Evolutionary conservation across 2,329 filamentous ascomycete species (phyloP).

Genomic region (Epichloe elymi): DNA sequence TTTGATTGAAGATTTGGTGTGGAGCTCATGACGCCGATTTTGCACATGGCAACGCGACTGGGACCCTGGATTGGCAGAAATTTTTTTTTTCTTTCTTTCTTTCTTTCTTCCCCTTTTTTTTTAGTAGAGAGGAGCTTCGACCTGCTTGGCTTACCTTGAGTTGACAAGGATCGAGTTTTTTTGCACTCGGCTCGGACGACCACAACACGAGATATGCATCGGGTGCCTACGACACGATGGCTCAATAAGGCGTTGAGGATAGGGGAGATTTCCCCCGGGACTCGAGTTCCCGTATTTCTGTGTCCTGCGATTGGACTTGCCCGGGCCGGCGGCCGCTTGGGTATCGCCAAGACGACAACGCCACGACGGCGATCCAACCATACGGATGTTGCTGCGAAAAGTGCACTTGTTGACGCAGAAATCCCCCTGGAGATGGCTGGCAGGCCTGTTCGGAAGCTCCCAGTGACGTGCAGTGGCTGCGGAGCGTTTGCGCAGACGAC

Average conservation of each 20-base stretch:
- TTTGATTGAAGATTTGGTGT: background rate
- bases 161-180: background rate
- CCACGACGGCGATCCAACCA: slow-evolving; percentile 12
- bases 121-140: background rate
- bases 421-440: background rate
- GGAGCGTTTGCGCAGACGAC: slow-evolving; percentile 49
- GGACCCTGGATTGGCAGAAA: background rate
- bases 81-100: background rate
- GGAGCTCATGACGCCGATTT: background rate
- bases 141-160: background rate
- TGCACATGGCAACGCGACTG: background rate
- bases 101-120: slow-evolving; percentile 2
- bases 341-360: slow-evolving; percentile 10
- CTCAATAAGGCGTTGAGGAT: slow-evolving; percentile 30
- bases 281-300: slow-evolving; percentile 33
- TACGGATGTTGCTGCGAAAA: slow-evolving; percentile 9
- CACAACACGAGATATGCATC: slow-evolving; percentile 29
- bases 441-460: slow-evolving; percentile 24
- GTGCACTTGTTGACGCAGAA: background rate
- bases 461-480: slow-evolving; percentile 49
- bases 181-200: background rate
- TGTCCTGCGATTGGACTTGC: slow-evolving; percentile 29
- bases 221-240: slow-evolving; percentile 29
- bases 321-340: slow-evolving; percentile 1
- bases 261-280: slow-evolving; percentile 21